These are phyloP conservation scores for Trifolium subterraneum DNA, from an alignment of 306 rosid species.

Conservation along the genomic window DNA sequence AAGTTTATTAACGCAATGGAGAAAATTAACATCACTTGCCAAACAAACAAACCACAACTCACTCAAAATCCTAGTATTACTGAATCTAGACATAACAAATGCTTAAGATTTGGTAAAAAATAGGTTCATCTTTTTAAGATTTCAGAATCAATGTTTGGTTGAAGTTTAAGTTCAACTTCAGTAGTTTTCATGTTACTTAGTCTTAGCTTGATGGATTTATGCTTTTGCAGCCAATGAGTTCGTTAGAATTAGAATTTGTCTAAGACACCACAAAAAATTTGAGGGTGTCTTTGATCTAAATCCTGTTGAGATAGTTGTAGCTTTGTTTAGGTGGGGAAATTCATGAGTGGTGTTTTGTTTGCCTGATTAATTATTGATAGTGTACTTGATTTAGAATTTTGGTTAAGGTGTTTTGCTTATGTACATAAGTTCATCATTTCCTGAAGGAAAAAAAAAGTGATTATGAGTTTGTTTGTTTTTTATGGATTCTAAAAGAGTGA, in stretches of 20 bases:
- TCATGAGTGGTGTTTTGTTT: conserved; percentile 37
- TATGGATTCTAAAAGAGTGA: too few relatives aligned
- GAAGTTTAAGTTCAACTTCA: conserved; percentile 35
- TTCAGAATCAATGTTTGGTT: conserved; percentile 39
- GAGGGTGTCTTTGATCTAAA: conserved; percentile 36
- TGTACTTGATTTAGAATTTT: conserved; percentile 45
- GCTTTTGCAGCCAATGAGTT: not conserved
- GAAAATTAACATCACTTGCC: conserved; percentile 60
- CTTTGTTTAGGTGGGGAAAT: conserved; percentile 41
- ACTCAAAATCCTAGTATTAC: conserved; percentile 73
- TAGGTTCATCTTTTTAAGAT: conserved; percentile 43
- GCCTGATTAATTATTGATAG: conserved; percentile 28
- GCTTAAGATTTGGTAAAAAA: conserved; percentile 82
- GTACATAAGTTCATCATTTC: not conserved
- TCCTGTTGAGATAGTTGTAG: conserved; percentile 47
- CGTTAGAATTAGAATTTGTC: conserved; percentile 33
- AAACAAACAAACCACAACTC: conserved; percentile 62
- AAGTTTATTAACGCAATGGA: conserved; percentile 90
- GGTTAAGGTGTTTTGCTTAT: not conserved
- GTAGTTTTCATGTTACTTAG: conserved; percentile 23
- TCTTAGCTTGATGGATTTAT: not conserved
- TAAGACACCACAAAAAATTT: not conserved
- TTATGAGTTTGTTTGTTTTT: too few relatives aligned
- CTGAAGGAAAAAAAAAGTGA: too few relatives aligned
- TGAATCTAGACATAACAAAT: conserved; percentile 81